Evolutionary conservation across 192 early-diverging fungal genomes (phyloP).

Genomic region (Coemansia sp.): DNA sequence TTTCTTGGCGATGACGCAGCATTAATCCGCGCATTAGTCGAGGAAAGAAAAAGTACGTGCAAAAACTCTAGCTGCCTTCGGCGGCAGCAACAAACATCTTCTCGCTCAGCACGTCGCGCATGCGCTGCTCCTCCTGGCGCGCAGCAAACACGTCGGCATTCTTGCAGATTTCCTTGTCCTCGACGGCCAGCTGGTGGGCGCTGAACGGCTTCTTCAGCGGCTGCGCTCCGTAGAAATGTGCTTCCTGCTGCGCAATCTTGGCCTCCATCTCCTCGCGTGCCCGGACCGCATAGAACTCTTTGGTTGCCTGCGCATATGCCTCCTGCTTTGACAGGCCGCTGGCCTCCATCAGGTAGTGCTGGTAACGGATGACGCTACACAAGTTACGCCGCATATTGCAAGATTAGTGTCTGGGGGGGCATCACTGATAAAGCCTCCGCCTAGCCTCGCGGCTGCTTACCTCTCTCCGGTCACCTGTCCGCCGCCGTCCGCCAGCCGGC

Average conservation of each 20-base stretch:
- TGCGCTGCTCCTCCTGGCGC: conserved; percentile 29
- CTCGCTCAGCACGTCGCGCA: conserved; percentile 21
- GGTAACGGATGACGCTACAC: conserved; percentile 74
- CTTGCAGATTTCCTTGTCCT: conserved; percentile 18
- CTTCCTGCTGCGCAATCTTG: conserved; percentile 60
- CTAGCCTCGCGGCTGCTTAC: conserved; percentile 59
- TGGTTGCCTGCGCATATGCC: conserved; percentile 74
- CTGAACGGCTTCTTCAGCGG: conserved; percentile 45
- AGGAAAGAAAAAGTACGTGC: too few relatives aligned
- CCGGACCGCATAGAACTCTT: conserved; percentile 77
- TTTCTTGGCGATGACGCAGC: too few relatives aligned
- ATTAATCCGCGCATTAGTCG: too few relatives aligned
- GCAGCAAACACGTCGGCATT: conserved; percentile 13
- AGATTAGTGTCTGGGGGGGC: not conserved
- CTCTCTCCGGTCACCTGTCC: conserved; percentile 74
- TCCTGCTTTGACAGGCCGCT: conserved; percentile 62
- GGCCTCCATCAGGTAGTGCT: conserved; percentile 69
- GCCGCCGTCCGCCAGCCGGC: conserved; percentile 48
- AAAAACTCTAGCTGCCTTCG: too few relatives aligned
- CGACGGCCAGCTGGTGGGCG: conserved; percentile 19
- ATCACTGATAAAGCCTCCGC: not conserved
- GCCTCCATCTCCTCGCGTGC: conserved; percentile 72
- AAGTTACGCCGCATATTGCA: not conserved
- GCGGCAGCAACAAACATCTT: conserved; percentile 39
- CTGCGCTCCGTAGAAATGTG: conserved; percentile 41